Conservation (phyloP, 257 asterid genomes). For the Echites panduratus region DNA sequence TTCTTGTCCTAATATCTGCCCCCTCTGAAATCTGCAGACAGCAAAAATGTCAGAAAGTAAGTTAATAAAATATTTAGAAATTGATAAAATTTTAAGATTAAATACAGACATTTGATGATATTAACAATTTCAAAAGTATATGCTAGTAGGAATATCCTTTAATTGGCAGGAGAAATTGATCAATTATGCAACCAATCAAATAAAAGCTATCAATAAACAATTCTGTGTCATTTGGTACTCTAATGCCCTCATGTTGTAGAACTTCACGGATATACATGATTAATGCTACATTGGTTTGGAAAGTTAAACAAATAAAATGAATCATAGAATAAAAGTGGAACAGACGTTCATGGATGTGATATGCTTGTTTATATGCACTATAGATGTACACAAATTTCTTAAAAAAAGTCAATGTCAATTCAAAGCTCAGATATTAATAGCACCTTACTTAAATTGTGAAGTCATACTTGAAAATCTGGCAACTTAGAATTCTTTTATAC, state of each 20-base stretch:
- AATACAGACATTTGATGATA: not conserved
- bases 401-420: not conserved
- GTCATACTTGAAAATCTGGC: not conserved
- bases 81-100: not conserved
- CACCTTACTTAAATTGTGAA: not conserved
- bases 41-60: not conserved
- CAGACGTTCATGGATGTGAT: not conserved
- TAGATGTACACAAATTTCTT: not conserved
- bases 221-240: not conserved
- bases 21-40: slow-evolving; percentile 72
- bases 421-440: not conserved
- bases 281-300: not conserved
- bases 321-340: not conserved
- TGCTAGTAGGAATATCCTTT: not conserved
- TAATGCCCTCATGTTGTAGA: not conserved
- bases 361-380: not conserved
- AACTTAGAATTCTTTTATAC: not conserved
- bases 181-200: not conserved
- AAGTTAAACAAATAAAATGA: not conserved
- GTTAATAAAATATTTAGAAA: not conserved
- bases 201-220: not conserved
- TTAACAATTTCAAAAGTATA: not conserved
- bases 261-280: not conserved
- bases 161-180: not conserved
- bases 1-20: slow-evolving; percentile 84